Conservation (phyloP, 768 basidiomycete genomes). For the Leccinellum rugosiceps region DNA sequence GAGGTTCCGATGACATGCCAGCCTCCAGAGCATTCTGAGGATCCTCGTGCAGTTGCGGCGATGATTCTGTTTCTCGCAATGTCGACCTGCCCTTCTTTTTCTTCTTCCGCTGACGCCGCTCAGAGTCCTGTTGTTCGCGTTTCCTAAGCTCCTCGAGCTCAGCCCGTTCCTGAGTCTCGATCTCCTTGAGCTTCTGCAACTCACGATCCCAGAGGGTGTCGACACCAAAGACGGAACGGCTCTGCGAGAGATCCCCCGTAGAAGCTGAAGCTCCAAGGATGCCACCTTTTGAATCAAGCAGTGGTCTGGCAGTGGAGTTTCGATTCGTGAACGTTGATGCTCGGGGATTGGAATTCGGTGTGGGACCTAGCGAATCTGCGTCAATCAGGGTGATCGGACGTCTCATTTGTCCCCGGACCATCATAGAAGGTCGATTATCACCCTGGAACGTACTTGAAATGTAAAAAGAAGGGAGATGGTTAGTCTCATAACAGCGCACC, state of each 20-base stretch:
- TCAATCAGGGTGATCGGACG: slow-evolving; percentile 74
- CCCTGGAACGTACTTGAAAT: slow-evolving; percentile 77
- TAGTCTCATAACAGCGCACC: neutral
- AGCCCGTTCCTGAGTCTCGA: slow-evolving; percentile 64
- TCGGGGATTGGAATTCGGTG: slow-evolving; percentile 46
- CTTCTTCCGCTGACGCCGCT: slow-evolving; percentile 35
- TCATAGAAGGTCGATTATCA: slow-evolving; percentile 90
- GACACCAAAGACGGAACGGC: slow-evolving; percentile 87
- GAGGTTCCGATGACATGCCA: slow-evolving; percentile 22
- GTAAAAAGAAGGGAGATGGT: slow-evolving; percentile 3
- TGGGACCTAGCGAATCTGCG: slow-evolving; percentile 51
- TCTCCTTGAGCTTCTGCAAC: slow-evolving; percentile 72
- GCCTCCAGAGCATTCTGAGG: slow-evolving; percentile 27
- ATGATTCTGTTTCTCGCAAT: slow-evolving; percentile 40
- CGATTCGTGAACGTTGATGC: slow-evolving; percentile 42
- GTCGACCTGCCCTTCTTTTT: slow-evolving; percentile 48
- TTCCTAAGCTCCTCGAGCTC: slow-evolving; percentile 52
- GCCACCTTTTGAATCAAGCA: slow-evolving; percentile 58
- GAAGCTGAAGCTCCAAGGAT: slow-evolving; percentile 31
- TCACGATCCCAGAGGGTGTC: slow-evolving; percentile 94
- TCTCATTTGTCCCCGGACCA: slow-evolving; percentile 61
- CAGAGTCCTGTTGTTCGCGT: slow-evolving; percentile 45
- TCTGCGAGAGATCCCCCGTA: slow-evolving; percentile 37
- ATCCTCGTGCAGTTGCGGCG: slow-evolving; percentile 30
- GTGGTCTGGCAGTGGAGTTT: slow-evolving; percentile 59